Base-by-base conservation (phyloP, 2,329 filamentous ascomycete species). In the Madurella mycetomatis region DNA sequence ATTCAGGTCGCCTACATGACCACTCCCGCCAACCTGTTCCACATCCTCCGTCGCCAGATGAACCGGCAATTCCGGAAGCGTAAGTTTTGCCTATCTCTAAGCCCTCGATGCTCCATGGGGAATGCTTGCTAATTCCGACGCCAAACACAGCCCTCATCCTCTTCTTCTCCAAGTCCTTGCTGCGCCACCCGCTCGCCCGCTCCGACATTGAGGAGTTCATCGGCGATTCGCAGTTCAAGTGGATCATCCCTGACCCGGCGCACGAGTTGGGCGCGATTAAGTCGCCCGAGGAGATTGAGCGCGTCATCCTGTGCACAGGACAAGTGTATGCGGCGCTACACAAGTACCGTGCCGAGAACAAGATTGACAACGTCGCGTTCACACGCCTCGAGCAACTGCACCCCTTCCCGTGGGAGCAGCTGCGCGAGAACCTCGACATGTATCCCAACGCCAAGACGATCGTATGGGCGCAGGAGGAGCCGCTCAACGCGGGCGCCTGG, bases 21-120 rank as follows among this genome's bases (percentile, higher is more conserved):
- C n/a, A 89, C 87, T 45, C 94, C 94, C 30, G 83, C 92, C 62
- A 99, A 99, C 75, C 74, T 95, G 70, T 99, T 99, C 86, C 94
- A 99, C 75, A 86, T 94, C 63, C 83, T 99, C 60, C 88, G 94
- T 71, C 85, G 94, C 74, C 94, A 99, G 78, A 96, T 99, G 86
- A 92, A 97, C 81, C 85, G 94, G 68, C 92, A 99, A 71, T 99
- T 99, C 88, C 86, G 94, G 76, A 99, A 99, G 81, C 94, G 90
- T 94, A 81, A 84, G 88, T 80, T 42, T 60, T 32, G 31, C 32
- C 9, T 31, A n/a, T 41, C 15, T 17, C 11, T 41, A 19, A 17
- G 25, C 25, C 25, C 7, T 25, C 25, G 25, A 30, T 51, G 40
- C 19, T 31, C 41, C 13, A 44, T 43, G n/a, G n/a, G 32, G 49